Evolutionary conservation across 345 rosid genomes (phyloP), one percentile per base, ranked within the genome.

Genomic region (Hypericum androsaemum): DNA sequence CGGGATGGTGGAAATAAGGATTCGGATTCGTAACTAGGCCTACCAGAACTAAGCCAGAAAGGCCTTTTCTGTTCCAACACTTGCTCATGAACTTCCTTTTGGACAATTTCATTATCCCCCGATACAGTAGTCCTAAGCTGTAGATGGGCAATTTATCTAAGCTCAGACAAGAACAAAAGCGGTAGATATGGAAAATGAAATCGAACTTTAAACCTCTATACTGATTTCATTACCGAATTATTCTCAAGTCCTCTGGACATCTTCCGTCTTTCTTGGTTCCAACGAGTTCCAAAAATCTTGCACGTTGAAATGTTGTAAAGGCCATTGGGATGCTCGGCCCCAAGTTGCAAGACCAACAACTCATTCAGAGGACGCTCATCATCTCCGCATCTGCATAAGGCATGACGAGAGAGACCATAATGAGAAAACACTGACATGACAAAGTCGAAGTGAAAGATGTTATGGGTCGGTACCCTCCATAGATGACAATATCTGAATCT

Each of bases 361-460:
- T 84, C 88, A 9, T 77, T 75, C 45, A 81, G 78, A 6, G 94
- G 94, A 37, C 66, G 86, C 64, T 84, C 88, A 51, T 84, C 88
- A 71, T 81, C 86, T 17, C 88, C 83, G 6, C 94, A 84, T 15
- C 94, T 79, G 73, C 47, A 43, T 10, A 22, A 1, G 39, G 6
- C 14, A 13, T 7, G 12, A 6, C 11, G 2, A 17, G 14, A 38
- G 10, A 17, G 28, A 22, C 39, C 12, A 59, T 1, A n/a, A 36
- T 16, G 9, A 28, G 16, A 54, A 7, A 12, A 6, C 7, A 3
- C 11, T 8, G 35, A 38, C 41, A 35, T 32, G 10, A n/a, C 12
- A 8, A 43, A 50, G 32, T 10, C 5, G 51, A 59, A 13, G 28
- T n/a, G 35, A 15, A 10, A 10, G 32, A 38, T 8, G 15, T 47